Conservation (phyloP, 331 rosid genomes). For the Stylosanthes scabra region DNA sequence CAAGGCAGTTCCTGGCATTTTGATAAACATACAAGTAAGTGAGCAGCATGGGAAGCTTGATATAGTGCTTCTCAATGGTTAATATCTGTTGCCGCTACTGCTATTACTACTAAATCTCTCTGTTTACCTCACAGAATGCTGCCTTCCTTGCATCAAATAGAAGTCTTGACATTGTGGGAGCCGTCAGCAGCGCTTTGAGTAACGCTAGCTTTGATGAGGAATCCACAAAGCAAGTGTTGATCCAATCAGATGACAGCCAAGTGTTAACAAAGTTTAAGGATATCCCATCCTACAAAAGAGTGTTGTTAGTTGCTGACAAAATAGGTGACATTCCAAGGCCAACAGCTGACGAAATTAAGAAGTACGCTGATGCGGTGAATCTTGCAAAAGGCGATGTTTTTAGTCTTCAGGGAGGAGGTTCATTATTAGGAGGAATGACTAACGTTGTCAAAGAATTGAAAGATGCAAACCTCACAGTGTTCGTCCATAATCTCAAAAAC, state of each 20-base stretch:
- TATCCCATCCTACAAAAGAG: conserved; percentile 63
- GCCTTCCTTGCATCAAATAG: conserved; percentile 80
- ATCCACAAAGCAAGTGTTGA: conserved; percentile 65
- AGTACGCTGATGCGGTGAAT: conserved; percentile 66
- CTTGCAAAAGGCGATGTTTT: conserved; percentile 46
- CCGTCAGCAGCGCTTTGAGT: conserved; percentile 57
- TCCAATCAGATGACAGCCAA: conserved; percentile 78
- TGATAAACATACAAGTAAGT: conserved; percentile 76
- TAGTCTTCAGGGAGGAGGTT: background rate
- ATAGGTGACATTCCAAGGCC: conserved; percentile 50
- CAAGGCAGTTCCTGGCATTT: conserved; percentile 67
- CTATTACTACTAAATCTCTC: background rate
- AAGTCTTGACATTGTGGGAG: conserved; percentile 73
- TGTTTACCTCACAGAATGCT: conserved; percentile 66
- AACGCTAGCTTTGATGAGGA: conserved; percentile 79
- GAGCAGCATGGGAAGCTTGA: conserved; percentile 27
- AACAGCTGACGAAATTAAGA: conserved; percentile 66
- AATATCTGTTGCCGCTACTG: background rate
- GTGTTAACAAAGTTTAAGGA: conserved; percentile 73
- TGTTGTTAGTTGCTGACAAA: conserved; percentile 42
- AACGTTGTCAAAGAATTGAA: conserved; percentile 56
- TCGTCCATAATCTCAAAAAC: conserved; percentile 57
- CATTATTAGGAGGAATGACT: conserved; percentile 45
- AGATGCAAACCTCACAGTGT: conserved; percentile 66
- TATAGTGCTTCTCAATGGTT: conserved; percentile 3